These are phyloP conservation scores for Tilletia caries DNA, from an alignment of 1,284 basidiomycete species.

Conservation along the genomic window DNA sequence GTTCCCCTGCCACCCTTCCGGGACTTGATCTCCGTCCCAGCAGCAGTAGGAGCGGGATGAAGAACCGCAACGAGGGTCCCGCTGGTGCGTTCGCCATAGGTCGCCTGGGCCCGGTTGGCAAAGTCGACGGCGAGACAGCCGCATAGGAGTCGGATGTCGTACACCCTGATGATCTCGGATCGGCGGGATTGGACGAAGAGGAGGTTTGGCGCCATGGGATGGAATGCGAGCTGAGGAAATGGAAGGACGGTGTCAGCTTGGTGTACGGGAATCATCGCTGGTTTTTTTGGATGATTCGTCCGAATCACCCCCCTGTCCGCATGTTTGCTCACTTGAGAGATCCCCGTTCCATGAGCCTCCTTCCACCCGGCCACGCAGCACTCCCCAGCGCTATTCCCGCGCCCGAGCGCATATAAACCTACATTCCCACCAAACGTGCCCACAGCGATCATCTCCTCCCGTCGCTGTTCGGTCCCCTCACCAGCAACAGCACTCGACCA, in stretches of 20 bases:
- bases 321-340: conserved; percentile 25
- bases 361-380: conserved; percentile 37
- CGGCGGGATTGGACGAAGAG: conserved; percentile 37
- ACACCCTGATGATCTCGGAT: conserved; percentile 31
- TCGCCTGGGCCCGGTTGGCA: conserved; percentile 18
- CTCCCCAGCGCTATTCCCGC: conserved; percentile 2
- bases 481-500: neutral
- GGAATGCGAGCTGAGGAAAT: conserved; percentile 29
- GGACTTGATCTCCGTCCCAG: conserved; percentile 16
- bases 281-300: neutral
- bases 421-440: conserved; percentile 38
- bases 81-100: neutral
- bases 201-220: conserved; percentile 32
- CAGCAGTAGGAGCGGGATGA: neutral
- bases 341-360: conserved; percentile 35
- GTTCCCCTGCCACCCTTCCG: conserved; percentile 17
- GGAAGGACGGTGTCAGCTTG: neutral
- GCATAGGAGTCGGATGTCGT: conserved; percentile 34
- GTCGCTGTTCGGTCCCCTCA: conserved; percentile 10
- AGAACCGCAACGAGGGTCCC: conserved; percentile 31
- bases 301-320: too few relatives aligned
- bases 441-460: conserved; percentile 34
- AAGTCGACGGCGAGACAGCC: conserved; percentile 27
- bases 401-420: conserved; percentile 27
- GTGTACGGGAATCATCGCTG: too few relatives aligned